phyloP scores from a whole-genome alignment of 2,329 filamentous ascomycete species.

The Monosporascus sp. region DNA sequence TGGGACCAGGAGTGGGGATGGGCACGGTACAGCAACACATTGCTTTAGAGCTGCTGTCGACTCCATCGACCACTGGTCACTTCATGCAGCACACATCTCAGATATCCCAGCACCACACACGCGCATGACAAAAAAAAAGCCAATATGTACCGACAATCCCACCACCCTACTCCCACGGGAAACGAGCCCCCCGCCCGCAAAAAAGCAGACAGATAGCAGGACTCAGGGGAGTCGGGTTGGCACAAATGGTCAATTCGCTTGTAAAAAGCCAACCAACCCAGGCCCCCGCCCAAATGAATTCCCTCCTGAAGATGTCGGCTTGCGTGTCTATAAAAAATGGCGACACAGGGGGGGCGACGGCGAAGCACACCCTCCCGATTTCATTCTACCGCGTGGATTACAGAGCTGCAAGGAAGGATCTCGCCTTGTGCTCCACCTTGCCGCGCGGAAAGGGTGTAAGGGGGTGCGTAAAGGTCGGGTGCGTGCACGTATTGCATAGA shows the following conservation, averaged over 20 bases:
- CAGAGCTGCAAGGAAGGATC: slow-evolving; percentile 69
- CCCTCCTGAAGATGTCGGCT: slow-evolving; percentile 27
- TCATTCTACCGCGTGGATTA: slow-evolving; percentile 68
- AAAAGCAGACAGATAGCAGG: slow-evolving; percentile 32
- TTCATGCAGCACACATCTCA: no score
- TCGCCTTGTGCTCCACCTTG: slow-evolving; percentile 74
- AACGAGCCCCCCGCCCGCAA: slow-evolving; percentile 8
- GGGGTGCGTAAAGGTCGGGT: background rate
- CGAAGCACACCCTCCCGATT: slow-evolving; percentile 19
- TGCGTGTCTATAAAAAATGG: slow-evolving; percentile 5
- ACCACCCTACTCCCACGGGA: slow-evolving; percentile 28
- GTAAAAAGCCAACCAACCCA: slow-evolving; percentile 27
- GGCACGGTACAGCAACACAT: no score
- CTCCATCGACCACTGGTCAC: no score
- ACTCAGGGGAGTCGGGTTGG: slow-evolving; percentile 30
- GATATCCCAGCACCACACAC: no score
- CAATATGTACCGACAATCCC: slow-evolving; percentile 36
- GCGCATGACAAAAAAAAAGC: background rate
- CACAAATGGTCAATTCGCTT: slow-evolving; percentile 38
- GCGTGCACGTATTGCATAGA: background rate
- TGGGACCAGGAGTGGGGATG: no score
- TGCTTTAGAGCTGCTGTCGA: no score
- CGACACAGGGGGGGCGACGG: slow-evolving; percentile 9
- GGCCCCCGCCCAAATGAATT: slow-evolving; percentile 21
- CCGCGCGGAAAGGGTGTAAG: slow-evolving; percentile 49